These are phyloP conservation scores for Opeltia flavorubescens DNA, from an alignment of 495 filamentous ascomycete genomes.

Conservation along the genomic window DNA sequence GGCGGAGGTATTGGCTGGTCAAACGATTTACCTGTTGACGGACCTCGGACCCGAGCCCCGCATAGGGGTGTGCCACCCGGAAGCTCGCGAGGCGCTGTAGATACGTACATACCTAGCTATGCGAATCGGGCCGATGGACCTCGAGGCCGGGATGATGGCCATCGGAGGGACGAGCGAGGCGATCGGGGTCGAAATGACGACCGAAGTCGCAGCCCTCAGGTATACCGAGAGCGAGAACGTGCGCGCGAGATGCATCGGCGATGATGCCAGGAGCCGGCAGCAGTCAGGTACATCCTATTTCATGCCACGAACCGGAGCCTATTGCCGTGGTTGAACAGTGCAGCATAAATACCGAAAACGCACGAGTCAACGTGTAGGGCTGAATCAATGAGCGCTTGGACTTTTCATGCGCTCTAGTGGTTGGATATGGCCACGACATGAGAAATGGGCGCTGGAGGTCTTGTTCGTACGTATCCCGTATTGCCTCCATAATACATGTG, in stretches of 20 bases:
- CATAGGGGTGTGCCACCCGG: conserved; percentile 4
- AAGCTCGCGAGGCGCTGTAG: conserved; percentile 8
- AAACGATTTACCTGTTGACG: not conserved
- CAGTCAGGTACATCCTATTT: not conserved
- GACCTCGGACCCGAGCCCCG: not conserved
- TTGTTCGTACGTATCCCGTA: no score
- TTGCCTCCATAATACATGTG: no score
- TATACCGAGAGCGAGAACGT: conserved; percentile 15
- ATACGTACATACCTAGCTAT: conserved; percentile 21
- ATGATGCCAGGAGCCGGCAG: not conserved
- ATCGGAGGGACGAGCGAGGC: conserved; percentile 13
- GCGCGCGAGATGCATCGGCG: conserved; percentile 20
- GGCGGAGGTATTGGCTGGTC: conserved; percentile 9
- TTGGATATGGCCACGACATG: no score
- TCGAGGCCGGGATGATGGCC: conserved; percentile 13
- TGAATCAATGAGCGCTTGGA: no score
- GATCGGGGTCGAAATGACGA: conserved; percentile 12
- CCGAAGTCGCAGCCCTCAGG: conserved; percentile 18
- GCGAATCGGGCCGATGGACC: conserved; percentile 9
- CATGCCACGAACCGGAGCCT: no score
- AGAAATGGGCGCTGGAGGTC: no score
- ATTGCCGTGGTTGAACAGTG: no score
- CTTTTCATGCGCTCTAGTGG: no score
- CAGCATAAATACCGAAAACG: no score
- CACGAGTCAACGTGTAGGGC: no score